A percentile compares a stretch with the other conserved stretches of the same genome.
phyloP scores from a whole-genome alignment of 2,329 filamentous ascomycete genomes.

The Phialophora verrucosa region DNA sequence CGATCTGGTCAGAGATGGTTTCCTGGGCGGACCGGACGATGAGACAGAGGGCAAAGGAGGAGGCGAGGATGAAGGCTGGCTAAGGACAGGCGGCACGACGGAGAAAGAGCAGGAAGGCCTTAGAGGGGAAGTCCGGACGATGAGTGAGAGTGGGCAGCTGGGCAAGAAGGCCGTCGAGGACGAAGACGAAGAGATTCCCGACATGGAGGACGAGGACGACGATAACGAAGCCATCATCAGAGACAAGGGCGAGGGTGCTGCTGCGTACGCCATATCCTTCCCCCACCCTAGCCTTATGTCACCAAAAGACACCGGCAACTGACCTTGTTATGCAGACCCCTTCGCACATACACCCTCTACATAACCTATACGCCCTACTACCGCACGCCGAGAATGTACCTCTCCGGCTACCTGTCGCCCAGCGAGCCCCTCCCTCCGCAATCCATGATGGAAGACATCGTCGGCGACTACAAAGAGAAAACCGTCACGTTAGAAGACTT shows the following conservation, averaged over 20 bases:
- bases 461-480: slow-evolving; percentile 97
- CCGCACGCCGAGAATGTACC: slow-evolving; percentile 90
- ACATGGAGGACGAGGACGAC: slow-evolving; percentile 97
- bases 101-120: slow-evolving; percentile 69
- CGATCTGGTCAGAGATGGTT: slow-evolving; percentile 80
- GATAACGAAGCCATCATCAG: slow-evolving; percentile 94
- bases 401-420: slow-evolving; percentile 82
- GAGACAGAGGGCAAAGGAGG: slow-evolving; percentile 46
- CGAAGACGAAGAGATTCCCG: slow-evolving; percentile 82
- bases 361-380: slow-evolving; percentile 98
- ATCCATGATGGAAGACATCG: slow-evolving; percentile 95
- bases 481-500: slow-evolving; percentile 98
- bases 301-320: slow-evolving; percentile 1
- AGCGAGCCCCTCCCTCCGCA: slow-evolving; percentile 81
- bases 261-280: slow-evolving; percentile 55
- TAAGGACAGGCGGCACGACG: slow-evolving; percentile 80
- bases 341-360: slow-evolving; percentile 96
- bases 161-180: slow-evolving; percentile 72
- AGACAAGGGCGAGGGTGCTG: slow-evolving; percentile 64
- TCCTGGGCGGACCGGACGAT: slow-evolving; percentile 57
- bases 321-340: slow-evolving; percentile 60
- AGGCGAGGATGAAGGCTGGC: slow-evolving; percentile 80
- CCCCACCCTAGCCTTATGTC: background rate
- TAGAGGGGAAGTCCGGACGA: slow-evolving; percentile 79
- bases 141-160: slow-evolving; percentile 87